A percentile compares a stretch with the other conserved stretches of the same genome.
Evolutionary conservation across 2,329 filamentous ascomycete species (phyloP).

Genomic region (Calonectria crousiana): DNA sequence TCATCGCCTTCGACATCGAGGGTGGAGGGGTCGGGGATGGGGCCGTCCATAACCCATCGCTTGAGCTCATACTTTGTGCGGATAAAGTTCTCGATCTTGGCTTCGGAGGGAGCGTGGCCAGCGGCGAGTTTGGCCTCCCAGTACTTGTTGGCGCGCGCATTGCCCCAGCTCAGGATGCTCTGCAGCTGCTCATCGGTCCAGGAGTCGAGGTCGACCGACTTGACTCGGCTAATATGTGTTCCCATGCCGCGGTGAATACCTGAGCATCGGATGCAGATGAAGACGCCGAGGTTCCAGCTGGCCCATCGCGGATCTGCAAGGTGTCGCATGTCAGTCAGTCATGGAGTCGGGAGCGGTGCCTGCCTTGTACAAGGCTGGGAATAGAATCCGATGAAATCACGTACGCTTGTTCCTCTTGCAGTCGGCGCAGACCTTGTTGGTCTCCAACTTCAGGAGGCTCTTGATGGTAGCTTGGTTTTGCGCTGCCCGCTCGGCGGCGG

Average conservation of each 20-base stretch:
- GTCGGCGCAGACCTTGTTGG: slow-evolving; percentile 97
- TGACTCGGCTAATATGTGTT: slow-evolving; percentile 97
- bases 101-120: slow-evolving; percentile 93
- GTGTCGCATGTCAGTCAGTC: slow-evolving; percentile 29
- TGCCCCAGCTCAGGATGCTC: slow-evolving; percentile 95
- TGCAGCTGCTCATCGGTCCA: slow-evolving; percentile 99
- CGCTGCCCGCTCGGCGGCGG: slow-evolving; percentile 87
- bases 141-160: slow-evolving; percentile 96
- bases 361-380: not conserved
- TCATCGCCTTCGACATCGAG: slow-evolving; percentile 88
- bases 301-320: slow-evolving; percentile 93
- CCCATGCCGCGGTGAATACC: slow-evolving; percentile 99
- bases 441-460: slow-evolving; percentile 91
- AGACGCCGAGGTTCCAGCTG: slow-evolving; percentile 97
- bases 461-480: slow-evolving; percentile 96
- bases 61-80: slow-evolving; percentile 99
- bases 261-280: slow-evolving; percentile 97
- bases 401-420: slow-evolving; percentile 99
- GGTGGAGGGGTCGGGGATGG: slow-evolving; percentile 91
- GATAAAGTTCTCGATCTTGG: slow-evolving; percentile 99
- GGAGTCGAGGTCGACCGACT: slow-evolving; percentile 96
- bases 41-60: slow-evolving; percentile 99
- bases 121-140: slow-evolving; percentile 96
- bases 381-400: slow-evolving; percentile 47
- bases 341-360: not conserved